Conservation (phyloP, 768 basidiomycete genomes). For the Clavulina sp. region DNA sequence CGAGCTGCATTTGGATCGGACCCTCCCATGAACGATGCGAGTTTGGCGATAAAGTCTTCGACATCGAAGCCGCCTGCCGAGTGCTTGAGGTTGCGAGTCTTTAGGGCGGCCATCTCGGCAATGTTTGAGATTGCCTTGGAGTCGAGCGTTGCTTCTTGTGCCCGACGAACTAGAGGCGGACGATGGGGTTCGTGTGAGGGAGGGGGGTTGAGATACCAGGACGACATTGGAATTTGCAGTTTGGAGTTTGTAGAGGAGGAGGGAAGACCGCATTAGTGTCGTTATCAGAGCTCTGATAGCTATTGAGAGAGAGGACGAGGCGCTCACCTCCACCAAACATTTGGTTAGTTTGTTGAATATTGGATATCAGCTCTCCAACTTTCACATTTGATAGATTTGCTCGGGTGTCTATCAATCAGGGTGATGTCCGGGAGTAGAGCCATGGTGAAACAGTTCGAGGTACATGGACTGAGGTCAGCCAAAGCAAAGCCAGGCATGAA, state of each 20-base stretch:
- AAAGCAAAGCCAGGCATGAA: background rate
- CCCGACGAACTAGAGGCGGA: background rate
- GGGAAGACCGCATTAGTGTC: no score
- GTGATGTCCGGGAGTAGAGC: constrained; percentile 23
- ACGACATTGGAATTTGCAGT: background rate
- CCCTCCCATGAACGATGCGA: constrained; percentile 58
- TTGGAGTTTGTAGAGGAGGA: background rate
- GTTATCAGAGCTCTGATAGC: no score
- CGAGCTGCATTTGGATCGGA: background rate
- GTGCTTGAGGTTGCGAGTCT: constrained; percentile 83
- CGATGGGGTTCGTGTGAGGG: background rate
- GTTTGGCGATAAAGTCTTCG: constrained; percentile 71
- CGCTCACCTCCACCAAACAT: constrained; percentile 13
- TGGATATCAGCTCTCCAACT: constrained; percentile 8
- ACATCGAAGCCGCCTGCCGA: constrained; percentile 79
- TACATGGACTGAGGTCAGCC: constrained; percentile 17
- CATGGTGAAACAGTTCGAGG: constrained; percentile 36
- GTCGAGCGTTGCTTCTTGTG: constrained; percentile 82
- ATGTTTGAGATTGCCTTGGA: constrained; percentile 62
- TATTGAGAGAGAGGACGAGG: background rate
- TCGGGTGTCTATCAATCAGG: background rate
- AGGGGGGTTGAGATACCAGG: background rate
- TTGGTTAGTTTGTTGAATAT: constrained; percentile 11
- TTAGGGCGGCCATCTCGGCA: constrained; percentile 61
- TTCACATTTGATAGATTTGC: constrained; percentile 9